These are phyloP conservation scores for Prototheca cutis DNA, from an alignment of 163 green algal species.

Conservation along the genomic window DNA sequence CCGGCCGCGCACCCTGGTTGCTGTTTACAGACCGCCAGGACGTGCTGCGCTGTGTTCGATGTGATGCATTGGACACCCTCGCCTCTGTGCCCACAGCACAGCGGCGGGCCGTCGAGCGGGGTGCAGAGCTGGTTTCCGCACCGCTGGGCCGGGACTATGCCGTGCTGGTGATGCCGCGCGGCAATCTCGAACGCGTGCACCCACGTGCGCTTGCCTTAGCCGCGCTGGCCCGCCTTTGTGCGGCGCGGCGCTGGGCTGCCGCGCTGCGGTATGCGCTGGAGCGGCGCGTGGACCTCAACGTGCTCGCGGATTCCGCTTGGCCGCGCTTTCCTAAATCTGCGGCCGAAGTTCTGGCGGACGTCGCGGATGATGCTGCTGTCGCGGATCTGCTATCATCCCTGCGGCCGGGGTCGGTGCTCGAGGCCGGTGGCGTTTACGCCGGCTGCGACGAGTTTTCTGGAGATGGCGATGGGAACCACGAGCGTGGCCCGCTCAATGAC, in stretches of 20 bases:
- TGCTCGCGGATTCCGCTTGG: conserved; percentile 78
- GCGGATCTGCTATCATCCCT: conserved; percentile 73
- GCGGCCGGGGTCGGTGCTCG: conserved; percentile 32
- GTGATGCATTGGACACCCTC: too few species aligned
- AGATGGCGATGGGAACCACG: neutral
- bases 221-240: conserved; percentile 24
- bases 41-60: conserved; percentile 49
- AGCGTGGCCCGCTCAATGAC: neutral
- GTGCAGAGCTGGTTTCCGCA: conserved; percentile 42
- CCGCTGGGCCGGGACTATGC: conserved; percentile 20
- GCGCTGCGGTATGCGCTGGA: conserved; percentile 52
- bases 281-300: conserved; percentile 80
- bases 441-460: neutral
- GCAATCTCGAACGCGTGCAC: conserved; percentile 81
- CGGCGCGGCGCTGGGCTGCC: neutral
- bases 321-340: conserved; percentile 39
- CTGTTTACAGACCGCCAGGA: conserved; percentile 56
- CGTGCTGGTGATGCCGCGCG: conserved; percentile 77
- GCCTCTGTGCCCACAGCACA: too few species aligned
- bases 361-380: conserved; percentile 53
- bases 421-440: conserved; percentile 47
- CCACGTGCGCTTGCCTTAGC: conserved; percentile 68
- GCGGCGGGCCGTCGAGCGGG: conserved; percentile 49
- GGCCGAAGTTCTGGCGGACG: conserved; percentile 31
- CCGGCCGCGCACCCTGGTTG: conserved; percentile 52